A percentile compares a stretch with the other conserved stretches of the same genome.
Conservation (phyloP, 345 rosid genomes). For the Boechera retrofracta region DNA sequence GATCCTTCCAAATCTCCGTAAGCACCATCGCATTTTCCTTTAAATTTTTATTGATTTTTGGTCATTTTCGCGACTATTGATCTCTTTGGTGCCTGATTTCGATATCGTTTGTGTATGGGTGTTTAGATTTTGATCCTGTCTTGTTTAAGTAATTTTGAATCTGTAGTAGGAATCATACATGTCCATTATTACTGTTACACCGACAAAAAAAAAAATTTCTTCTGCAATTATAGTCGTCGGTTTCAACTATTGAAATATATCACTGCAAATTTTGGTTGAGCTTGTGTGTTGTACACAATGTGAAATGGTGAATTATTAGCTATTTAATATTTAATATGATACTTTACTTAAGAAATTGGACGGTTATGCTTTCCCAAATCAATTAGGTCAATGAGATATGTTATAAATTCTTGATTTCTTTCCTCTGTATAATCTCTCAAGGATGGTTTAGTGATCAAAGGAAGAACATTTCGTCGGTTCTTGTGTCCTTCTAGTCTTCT, state of each 20-base stretch:
- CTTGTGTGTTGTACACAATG: neutral
- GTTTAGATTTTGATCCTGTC: constrained; percentile 19
- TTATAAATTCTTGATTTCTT: constrained; percentile 3
- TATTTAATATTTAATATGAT: neutral
- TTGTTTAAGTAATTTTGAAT: neutral
- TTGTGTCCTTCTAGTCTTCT: constrained; percentile 43
- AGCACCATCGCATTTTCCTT: constrained; percentile 22
- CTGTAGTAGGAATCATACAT: neutral
- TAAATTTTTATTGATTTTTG: neutral
- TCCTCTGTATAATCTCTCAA: neutral
- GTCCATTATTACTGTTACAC: constrained; percentile 22
- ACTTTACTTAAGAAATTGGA: neutral
- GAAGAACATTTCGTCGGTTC: constrained; percentile 19
- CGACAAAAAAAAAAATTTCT: neutral
- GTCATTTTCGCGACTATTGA: constrained; percentile 6
- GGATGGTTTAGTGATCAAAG: constrained; percentile 4
- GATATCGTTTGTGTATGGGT: neutral
- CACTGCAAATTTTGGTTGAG: neutral
- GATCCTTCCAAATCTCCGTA: constrained; percentile 32
- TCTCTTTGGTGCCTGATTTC: neutral
- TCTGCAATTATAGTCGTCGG: constrained; percentile 7
- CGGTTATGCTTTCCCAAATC: constrained; percentile 6
- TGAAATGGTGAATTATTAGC: constrained; percentile 9
- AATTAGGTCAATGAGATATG: constrained; percentile 28
- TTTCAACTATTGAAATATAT: constrained; percentile 9